These are phyloP conservation scores for Coelastrella sp. DNA, from an alignment of 139 green algal genomes.

Conservation along the genomic window DNA sequence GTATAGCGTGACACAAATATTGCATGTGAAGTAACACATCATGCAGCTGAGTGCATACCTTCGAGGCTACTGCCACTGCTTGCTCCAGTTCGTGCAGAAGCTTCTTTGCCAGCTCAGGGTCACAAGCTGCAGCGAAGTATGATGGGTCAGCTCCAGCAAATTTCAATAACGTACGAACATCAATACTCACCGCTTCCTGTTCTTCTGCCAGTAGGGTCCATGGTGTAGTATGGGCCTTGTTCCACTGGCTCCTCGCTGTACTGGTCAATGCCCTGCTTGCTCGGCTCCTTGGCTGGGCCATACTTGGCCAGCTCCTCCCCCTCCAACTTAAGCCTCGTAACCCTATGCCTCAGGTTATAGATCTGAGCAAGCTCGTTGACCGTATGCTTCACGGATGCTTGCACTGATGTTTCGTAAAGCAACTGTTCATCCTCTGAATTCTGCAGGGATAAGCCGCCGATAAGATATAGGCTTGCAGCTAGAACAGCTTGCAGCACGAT, in stretches of 20 bases:
- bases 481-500: too few relatives aligned
- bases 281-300: constrained; percentile 75
- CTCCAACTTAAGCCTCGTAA: constrained; percentile 80
- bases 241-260: constrained; percentile 69
- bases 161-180: background rate
- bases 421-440: constrained; percentile 84
- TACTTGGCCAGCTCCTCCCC: constrained; percentile 85
- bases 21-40: background rate
- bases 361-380: constrained; percentile 63
- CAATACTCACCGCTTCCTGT: constrained; percentile 75
- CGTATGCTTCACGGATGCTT: constrained; percentile 62
- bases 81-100: constrained; percentile 73
- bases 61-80: constrained; percentile 54
- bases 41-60: too few relatives aligned
- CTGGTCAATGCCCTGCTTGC: constrained; percentile 87
- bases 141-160: background rate
- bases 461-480: background rate
- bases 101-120: constrained; percentile 67
- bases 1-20: background rate
- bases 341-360: constrained; percentile 80
- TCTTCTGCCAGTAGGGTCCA: constrained; percentile 81
- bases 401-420: constrained; percentile 75
- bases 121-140: constrained; percentile 59
- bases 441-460: constrained; percentile 65
- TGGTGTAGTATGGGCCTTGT: constrained; percentile 71